Evolutionary conservation across 1,139 yeast genomes (phyloP), one percentile per base, ranked within the genome.

Genomic region (Casaregolazyma lundiana): DNA sequence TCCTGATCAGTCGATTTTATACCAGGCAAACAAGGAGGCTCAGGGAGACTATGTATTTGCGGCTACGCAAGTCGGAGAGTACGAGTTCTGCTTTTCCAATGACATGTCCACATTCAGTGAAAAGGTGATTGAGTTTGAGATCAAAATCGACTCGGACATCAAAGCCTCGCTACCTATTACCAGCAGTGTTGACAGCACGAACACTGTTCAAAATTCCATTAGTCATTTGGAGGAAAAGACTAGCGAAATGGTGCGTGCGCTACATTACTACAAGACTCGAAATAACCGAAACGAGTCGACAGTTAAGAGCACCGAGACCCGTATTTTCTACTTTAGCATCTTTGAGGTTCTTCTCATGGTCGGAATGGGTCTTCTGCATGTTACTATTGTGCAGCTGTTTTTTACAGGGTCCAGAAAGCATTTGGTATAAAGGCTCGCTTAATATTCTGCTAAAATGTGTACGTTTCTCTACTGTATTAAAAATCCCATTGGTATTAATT

Each of bases 201-300:
- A 59, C 47, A 47, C 49, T 20, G 63, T 71, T 42, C 74, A 71
- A 50, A 53, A 55, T 41, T 62, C 76, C 55, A 75, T 86, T 35
- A 74, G 75, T 51, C 71, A 70, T 48, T 81, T 92, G 54, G 95
- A 89, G 58, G 62, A 67, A 20, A 84, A 85, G 59, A 74, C 88
- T 63, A 78, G 79, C 55, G 75, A 75, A 20, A 73, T 92, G 57
- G 71, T 78, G 56, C 78, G 81, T 57, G 72, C 82, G 36, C 71
- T 88, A 61, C 85, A 84, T 61, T 84, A 89, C 68, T 89, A 90
- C 73, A 85, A 83, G 68, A 82, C 95, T n/a, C 82, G 98, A 72
- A 90, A 86, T 67, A 81, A 80, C 68, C 79, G 97, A 69, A 92
- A 90, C 69, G 94, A 89, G 65, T 80, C 86, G 46, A 92, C 98